Percentiles rank a stretch among this genome's conserved stretches.
Evolutionary conservation across 2,329 filamentous ascomycete species (phyloP).

Genomic region (Exophiala lecanii-corni): DNA sequence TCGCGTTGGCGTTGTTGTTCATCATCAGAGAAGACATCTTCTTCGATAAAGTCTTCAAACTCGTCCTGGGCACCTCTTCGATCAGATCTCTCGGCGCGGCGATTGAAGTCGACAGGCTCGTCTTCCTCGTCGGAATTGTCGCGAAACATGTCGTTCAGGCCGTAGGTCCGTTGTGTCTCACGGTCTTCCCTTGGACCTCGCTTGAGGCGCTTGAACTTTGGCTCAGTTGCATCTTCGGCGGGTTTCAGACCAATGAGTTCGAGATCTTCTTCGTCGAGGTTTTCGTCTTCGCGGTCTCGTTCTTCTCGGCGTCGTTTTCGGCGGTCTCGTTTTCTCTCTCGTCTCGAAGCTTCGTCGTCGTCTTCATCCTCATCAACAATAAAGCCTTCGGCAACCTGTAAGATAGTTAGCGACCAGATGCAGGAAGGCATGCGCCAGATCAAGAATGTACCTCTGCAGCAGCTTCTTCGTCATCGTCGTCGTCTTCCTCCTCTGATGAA

Average conservation of each 20-base stretch:
- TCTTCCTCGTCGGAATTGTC: constrained; percentile 78
- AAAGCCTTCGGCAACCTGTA: constrained; percentile 84
- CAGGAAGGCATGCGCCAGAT: neutral
- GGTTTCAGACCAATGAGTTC: constrained; percentile 78
- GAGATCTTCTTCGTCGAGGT: constrained; percentile 89
- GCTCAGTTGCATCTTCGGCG: constrained; percentile 56
- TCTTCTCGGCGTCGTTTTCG: constrained; percentile 73
- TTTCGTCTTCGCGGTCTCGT: constrained; percentile 76
- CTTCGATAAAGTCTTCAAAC: constrained; percentile 94
- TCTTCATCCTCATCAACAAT: constrained; percentile 91
- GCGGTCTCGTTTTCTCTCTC: constrained; percentile 58
- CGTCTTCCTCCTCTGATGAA: constrained; percentile 87
- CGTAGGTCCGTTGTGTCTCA: constrained; percentile 60
- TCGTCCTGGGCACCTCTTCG: constrained; percentile 67
- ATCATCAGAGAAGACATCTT: constrained; percentile 86
- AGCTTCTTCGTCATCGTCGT: constrained; percentile 88
- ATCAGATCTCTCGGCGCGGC: constrained; percentile 34
- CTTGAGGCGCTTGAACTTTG: constrained; percentile 95
- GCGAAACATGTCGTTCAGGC: constrained; percentile 88
- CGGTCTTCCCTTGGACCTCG: constrained; percentile 76
- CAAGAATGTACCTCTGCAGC: constrained; percentile 60
- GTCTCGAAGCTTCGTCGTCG: constrained; percentile 64
- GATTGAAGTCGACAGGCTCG: constrained; percentile 45
- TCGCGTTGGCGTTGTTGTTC: constrained; percentile 71
- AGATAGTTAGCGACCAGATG: constrained; percentile 21